Percentiles rank a stretch among this genome's conserved stretches.
Conservation (phyloP, 163 green algal genomes). For the Prototheca cutis region DNA sequence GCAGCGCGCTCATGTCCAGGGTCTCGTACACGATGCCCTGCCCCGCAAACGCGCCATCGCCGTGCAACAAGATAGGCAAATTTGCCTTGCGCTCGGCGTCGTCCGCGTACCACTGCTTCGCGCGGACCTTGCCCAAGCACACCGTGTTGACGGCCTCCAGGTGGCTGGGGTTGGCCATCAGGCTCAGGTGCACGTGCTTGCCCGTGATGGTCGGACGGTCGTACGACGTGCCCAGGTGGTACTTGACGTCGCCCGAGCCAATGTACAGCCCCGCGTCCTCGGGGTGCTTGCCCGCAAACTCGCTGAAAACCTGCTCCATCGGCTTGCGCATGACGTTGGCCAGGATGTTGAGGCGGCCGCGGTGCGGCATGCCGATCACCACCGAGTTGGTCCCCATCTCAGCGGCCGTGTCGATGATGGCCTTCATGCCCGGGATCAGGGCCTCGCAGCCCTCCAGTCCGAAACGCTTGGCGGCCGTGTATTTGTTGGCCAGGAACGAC, state of each 20-base stretch:
- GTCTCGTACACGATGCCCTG: constrained; percentile 98
- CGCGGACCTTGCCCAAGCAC: constrained; percentile 84
- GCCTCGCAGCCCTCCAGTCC: constrained; percentile 94
- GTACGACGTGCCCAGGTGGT: constrained; percentile 95
- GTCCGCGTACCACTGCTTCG: constrained; percentile 80
- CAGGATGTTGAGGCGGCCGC: constrained; percentile 94
- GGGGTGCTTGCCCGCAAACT: constrained; percentile 71
- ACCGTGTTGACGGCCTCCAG: constrained; percentile 91
- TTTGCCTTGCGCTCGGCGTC: constrained; percentile 55
- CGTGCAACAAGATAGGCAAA: constrained; percentile 89
- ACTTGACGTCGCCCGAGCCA: constrained; percentile 93
- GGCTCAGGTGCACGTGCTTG: constrained; percentile 83
- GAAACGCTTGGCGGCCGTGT: constrained; percentile 93
- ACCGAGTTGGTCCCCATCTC: constrained; percentile 78
- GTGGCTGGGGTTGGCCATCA: constrained; percentile 92
- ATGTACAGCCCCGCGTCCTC: constrained; percentile 38
- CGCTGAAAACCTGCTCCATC: constrained; percentile 88
- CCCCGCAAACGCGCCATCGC: constrained; percentile 80
- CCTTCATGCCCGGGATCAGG: constrained; percentile 96
- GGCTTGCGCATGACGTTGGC: constrained; percentile 98
- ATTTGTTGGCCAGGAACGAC: constrained; percentile 96
- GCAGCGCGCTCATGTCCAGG: constrained; percentile 87
- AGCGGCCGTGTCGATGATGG: constrained; percentile 79
- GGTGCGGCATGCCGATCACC: constrained; percentile 94
- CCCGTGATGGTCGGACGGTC: constrained; percentile 83